Evolutionary conservation across 257 asterid genomes (phyloP).

Genomic region (Galeopsis tetrahit): DNA sequence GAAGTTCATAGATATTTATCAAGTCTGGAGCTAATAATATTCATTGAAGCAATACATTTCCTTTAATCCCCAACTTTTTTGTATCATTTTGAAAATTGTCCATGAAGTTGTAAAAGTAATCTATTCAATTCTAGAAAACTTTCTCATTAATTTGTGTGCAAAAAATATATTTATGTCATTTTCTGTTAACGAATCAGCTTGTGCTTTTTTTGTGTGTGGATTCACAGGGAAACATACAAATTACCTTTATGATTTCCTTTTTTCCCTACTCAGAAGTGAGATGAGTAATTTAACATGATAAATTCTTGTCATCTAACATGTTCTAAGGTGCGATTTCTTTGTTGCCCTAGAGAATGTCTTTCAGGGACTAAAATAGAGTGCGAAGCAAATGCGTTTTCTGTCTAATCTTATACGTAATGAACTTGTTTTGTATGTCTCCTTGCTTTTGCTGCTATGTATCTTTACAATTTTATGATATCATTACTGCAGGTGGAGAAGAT

Average conservation of each 20-base stretch:
- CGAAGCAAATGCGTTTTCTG: neutral
- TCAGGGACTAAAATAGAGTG: neutral
- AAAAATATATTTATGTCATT: neutral
- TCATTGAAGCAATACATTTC: neutral
- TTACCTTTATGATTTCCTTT: conserved; percentile 3
- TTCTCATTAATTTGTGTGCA: neutral
- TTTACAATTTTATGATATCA: conserved; percentile 25
- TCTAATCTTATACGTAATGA: conserved; percentile 14
- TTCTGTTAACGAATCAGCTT: neutral
- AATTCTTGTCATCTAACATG: neutral
- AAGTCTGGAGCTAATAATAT: neutral
- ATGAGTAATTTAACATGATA: neutral
- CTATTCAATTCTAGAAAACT: neutral
- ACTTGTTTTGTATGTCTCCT: neutral
- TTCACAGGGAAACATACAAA: neutral
- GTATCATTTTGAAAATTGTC: neutral
- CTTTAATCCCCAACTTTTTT: neutral
- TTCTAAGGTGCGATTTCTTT: neutral
- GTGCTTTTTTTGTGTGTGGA: neutral
- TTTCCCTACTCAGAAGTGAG: neutral
- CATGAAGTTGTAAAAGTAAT: neutral
- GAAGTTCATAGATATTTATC: neutral
- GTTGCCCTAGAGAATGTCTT: neutral
- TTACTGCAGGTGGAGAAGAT: conserved; percentile 84
- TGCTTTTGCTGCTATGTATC: conserved; percentile 24